phyloP scores from a whole-genome alignment of 495 filamentous ascomycete species.

The Choiromyces venosus region DNA sequence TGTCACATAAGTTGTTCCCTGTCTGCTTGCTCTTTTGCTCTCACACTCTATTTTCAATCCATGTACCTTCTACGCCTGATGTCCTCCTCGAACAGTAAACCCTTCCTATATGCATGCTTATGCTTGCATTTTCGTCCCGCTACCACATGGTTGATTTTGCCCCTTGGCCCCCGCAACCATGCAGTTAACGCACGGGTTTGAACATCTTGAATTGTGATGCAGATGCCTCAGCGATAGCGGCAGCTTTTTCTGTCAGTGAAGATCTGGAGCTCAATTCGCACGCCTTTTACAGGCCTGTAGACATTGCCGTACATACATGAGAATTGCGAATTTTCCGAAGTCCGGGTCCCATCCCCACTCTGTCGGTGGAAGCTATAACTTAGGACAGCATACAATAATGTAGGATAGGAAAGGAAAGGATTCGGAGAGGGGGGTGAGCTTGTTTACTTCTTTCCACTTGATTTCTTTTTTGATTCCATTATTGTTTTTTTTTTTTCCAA shows the following conservation, averaged over 20 bases:
- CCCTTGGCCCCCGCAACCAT: constrained; percentile 36
- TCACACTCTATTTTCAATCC: constrained; percentile 1
- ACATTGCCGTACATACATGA: constrained; percentile 29
- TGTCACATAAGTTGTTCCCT: constrained; percentile 25
- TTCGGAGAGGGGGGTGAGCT: constrained; percentile 14
- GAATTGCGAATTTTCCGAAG: constrained; percentile 38
- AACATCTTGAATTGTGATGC: constrained; percentile 36
- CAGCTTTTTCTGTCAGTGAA: constrained; percentile 3
- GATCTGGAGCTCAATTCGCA: constrained; percentile 35
- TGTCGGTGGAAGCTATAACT: background rate
- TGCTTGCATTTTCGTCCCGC: constrained; percentile 36
- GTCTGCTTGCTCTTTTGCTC: constrained; percentile 26
- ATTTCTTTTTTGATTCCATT: constrained; percentile 16
- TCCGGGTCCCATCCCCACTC: constrained; percentile 12
- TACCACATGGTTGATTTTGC: constrained; percentile 37
- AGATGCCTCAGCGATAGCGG: constrained; percentile 19
- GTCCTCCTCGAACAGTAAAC: constrained; percentile 32
- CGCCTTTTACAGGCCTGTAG: constrained; percentile 18
- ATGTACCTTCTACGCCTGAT: background rate
- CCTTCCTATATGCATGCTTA: constrained; percentile 12
- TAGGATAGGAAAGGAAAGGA: background rate
- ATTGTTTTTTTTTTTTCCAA: constrained; percentile 13
- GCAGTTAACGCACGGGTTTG: constrained; percentile 32
- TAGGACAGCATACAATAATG: background rate
- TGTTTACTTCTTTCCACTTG: constrained; percentile 22